A percentile compares a stretch with the other conserved stretches of the same genome.
Conservation (phyloP, 2,329 filamentous ascomycete genomes). For the Chalaropsis thielavioides region DNA sequence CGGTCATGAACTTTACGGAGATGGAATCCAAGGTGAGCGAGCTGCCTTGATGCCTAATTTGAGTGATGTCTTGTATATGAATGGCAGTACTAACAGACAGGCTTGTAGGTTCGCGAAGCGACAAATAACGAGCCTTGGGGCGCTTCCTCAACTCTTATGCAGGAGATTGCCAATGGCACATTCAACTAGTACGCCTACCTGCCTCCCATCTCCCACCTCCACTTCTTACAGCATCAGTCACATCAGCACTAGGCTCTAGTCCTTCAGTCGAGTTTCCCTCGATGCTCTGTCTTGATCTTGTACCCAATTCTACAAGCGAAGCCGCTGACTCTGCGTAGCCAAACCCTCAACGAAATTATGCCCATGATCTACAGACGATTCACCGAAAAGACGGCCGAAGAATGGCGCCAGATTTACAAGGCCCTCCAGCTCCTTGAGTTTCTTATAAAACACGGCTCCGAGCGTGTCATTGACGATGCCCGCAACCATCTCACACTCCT, state of each 20-base stretch:
- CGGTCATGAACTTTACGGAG: constrained; percentile 96
- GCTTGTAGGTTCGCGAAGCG: constrained; percentile 70
- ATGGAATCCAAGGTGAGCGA: constrained; percentile 56
- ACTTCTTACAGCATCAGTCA: neutral
- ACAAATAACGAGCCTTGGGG: constrained; percentile 99
- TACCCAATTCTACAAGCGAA: neutral
- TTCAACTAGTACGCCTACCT: constrained; percentile 72
- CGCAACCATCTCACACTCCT: constrained; percentile 86
- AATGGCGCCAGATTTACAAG: constrained; percentile 99
- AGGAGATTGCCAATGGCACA: constrained; percentile 94
- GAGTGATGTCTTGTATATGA: neutral
- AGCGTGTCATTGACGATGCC: constrained; percentile 93
- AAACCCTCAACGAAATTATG: constrained; percentile 98
- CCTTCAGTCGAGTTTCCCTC: neutral
- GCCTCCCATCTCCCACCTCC: neutral
- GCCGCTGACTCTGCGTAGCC: constrained; percentile 36
- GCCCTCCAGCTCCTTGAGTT: constrained; percentile 92
- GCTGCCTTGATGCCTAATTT: neutral
- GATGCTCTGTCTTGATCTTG: neutral
- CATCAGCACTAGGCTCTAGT: neutral
- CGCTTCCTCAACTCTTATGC: constrained; percentile 69
- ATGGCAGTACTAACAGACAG: neutral
- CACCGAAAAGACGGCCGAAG: constrained; percentile 93
- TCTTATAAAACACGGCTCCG: constrained; percentile 93
- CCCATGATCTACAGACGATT: constrained; percentile 99